phyloP scores from a whole-genome alignment of 78 protist species.

The Chrysochromulina parva region DNA sequence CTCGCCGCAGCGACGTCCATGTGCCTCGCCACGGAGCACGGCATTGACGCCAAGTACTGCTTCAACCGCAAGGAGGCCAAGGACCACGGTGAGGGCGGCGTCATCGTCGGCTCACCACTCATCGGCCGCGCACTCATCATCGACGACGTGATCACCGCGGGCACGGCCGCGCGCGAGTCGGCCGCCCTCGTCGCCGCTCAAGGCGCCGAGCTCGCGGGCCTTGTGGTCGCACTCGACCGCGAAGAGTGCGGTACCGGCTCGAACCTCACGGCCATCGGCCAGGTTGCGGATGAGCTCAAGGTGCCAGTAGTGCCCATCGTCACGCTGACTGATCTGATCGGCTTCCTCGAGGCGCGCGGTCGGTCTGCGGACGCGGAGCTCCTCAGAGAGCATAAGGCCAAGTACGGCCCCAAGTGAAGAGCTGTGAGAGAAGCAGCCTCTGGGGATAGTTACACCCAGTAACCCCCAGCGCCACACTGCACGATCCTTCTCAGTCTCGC shows the following conservation, averaged over 20 bases:
- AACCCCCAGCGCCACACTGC: too few species aligned
- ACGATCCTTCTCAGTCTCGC: too few species aligned
- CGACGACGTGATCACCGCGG: conserved; percentile 72
- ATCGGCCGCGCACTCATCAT: conserved; percentile 45
- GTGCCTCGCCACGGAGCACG: conserved; percentile 38
- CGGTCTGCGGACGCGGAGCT: too few species aligned
- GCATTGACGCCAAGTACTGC: conserved; percentile 34
- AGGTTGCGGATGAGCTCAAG: conserved; percentile 29
- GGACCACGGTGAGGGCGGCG: conserved; percentile 74
- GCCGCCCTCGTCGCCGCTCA: conserved; percentile 8
- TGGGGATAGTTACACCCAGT: too few species aligned
- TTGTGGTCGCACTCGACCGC: conserved; percentile 61
- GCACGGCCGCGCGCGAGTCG: conserved; percentile 65
- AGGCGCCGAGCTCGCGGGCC: conserved; percentile 20
- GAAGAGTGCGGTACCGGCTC: conserved; percentile 49
- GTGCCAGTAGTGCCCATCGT: conserved; percentile 36
- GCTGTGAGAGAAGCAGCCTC: too few species aligned
- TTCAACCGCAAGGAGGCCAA: conserved; percentile 68
- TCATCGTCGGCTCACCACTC: conserved; percentile 49
- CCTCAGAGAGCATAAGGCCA: too few species aligned
- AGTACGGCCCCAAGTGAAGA: too few species aligned
- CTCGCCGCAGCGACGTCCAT: conserved; percentile 44
- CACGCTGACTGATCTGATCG: conserved; percentile 28
- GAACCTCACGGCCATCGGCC: conserved; percentile 37
- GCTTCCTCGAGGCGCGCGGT: conserved; percentile 12